phyloP scores from a whole-genome alignment of 2,329 filamentous ascomycete species.

The Sordariomycetes sp. region DNA sequence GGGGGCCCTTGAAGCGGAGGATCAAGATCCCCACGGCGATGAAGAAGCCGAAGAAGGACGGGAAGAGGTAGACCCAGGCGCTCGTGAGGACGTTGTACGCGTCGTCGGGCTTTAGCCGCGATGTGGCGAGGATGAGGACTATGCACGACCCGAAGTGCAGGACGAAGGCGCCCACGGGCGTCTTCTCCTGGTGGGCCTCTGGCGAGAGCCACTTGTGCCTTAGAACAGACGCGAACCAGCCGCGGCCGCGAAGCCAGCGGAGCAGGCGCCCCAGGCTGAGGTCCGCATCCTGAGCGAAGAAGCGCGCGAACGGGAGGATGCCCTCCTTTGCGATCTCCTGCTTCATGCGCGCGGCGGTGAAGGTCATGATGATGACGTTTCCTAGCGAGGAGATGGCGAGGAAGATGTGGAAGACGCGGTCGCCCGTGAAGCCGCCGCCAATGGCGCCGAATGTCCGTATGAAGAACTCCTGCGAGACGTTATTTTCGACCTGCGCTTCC shows the following conservation, averaged over 20 bases:
- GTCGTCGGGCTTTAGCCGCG: slow-evolving; percentile 10
- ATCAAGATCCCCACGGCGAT: slow-evolving; percentile 23
- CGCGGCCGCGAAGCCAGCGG: slow-evolving; percentile 17
- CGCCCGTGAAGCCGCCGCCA: slow-evolving; percentile 5
- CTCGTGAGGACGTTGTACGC: slow-evolving; percentile 20
- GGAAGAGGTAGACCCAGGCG: slow-evolving; percentile 21
- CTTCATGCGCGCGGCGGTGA: slow-evolving; percentile 44
- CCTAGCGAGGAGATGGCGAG: slow-evolving; percentile 43
- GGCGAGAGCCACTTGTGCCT: slow-evolving; percentile 18
- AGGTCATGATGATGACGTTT: slow-evolving; percentile 47
- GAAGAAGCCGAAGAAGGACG: slow-evolving; percentile 22
- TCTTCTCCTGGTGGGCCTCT: slow-evolving; percentile 22
- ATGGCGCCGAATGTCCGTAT: slow-evolving; percentile 16
- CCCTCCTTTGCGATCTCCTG: slow-evolving; percentile 52
- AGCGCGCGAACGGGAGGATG: slow-evolving; percentile 36
- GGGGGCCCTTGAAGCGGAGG: slow-evolving; percentile 15
- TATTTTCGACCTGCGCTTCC: slow-evolving; percentile 9
- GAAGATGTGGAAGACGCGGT: slow-evolving; percentile 32
- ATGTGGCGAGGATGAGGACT: slow-evolving; percentile 23
- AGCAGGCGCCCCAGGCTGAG: slow-evolving; percentile 21
- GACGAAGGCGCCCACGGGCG: slow-evolving; percentile 22
- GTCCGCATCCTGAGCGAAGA: slow-evolving; percentile 30
- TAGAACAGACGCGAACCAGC: slow-evolving; percentile 16
- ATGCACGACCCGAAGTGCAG: slow-evolving; percentile 21
- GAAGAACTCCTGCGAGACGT: slow-evolving; percentile 17